Percentiles rank a stretch among this genome's conserved stretches.
These are phyloP conservation scores for Trametes villosa DNA, from an alignment of 768 basidiomycete species.

Conservation along the genomic window DNA sequence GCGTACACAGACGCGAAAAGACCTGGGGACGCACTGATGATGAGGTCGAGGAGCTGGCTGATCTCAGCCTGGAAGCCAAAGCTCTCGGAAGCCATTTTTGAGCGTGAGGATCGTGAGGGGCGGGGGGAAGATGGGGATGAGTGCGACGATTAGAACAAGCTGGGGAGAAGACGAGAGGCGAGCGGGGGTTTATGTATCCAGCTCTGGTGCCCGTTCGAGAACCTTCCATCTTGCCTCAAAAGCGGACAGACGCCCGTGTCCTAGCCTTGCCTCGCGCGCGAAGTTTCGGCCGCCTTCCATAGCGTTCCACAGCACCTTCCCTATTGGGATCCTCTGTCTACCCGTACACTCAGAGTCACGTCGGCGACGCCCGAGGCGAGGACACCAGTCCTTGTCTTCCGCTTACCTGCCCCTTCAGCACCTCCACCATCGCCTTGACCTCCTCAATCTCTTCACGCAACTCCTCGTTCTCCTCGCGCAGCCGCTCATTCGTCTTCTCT, in stretches of 20 bases:
- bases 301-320: slow-evolving; percentile 24
- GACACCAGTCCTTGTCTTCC: slow-evolving; percentile 50
- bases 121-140: slow-evolving; percentile 10
- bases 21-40: slow-evolving; percentile 77
- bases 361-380: slow-evolving; percentile 42
- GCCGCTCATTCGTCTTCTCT: slow-evolving; percentile 51
- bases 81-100: slow-evolving; percentile 77
- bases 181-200: slow-evolving; percentile 41
- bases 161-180: slow-evolving; percentile 10
- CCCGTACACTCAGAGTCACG: neutral
- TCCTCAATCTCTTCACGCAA: slow-evolving; percentile 64
- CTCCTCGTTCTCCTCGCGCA: slow-evolving; percentile 63
- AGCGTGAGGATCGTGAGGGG: slow-evolving; percentile 22
- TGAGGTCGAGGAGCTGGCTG: slow-evolving; percentile 96
- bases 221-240: slow-evolving; percentile 41
- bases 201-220: slow-evolving; percentile 43
- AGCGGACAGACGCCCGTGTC: slow-evolving; percentile 22
- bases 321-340: slow-evolving; percentile 1
- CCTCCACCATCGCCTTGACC: slow-evolving; percentile 70
- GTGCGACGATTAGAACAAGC: slow-evolving; percentile 21
- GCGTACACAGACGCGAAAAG: slow-evolving; percentile 1
- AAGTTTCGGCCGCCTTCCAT: slow-evolving; percentile 43
- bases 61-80: slow-evolving; percentile 99
- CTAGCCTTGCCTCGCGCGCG: slow-evolving; percentile 1
- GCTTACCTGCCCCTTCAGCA: slow-evolving; percentile 59